Base-by-base conservation (phyloP, 495 filamentous ascomycete species). In the Astrocystis sublimbata region DNA sequence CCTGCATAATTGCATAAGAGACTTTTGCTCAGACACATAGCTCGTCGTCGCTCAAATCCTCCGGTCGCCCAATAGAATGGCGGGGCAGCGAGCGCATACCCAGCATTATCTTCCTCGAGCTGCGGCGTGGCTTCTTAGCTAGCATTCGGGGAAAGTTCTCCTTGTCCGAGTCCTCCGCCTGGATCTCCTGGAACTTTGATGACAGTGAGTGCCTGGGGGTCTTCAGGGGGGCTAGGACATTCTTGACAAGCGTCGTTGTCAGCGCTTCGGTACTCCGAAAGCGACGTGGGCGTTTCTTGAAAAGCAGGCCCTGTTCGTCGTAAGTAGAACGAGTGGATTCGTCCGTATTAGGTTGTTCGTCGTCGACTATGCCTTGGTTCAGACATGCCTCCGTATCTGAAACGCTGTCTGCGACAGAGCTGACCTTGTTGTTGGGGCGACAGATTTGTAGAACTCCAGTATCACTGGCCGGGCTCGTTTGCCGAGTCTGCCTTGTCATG, bases 31-130 rank as follows among this genome's bases (percentile, higher is more conserved):
- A 77, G 50, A 73, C 68, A 40, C 74, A 71, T 40, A 78, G 70
- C 66, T 78, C 76, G 40, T 79, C 76, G 31, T 76, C 76, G 57
- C 74, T 76, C 26, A 65, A 68, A 38, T 26, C 15, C 12, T 62
- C 30, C 28, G 41, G 28, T 41, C 50, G 40, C 17, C 47, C 28
- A 35, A 53, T 13, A 4, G 47, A 45, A 56, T 62, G 7, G 23
- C 31, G 52, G 60, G 55, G 60, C 31, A 51, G 46, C 52, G 61
- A 43, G 28, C 61, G 66, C 6, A 50, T 23, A 17, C 60, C 46
- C 10, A 64, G 53, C 36, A 65, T 9, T 15, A 43, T 51, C 52
- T 49, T 63, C 43, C 60, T 64, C 3, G 67, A 28, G 43, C 68
- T 70, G 42, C 63, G 62, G 6, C 65, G 67, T 61, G 61, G 65